Base-by-base conservation (phyloP, 768 basidiomycete species). In the Leccinellum rugosiceps region DNA sequence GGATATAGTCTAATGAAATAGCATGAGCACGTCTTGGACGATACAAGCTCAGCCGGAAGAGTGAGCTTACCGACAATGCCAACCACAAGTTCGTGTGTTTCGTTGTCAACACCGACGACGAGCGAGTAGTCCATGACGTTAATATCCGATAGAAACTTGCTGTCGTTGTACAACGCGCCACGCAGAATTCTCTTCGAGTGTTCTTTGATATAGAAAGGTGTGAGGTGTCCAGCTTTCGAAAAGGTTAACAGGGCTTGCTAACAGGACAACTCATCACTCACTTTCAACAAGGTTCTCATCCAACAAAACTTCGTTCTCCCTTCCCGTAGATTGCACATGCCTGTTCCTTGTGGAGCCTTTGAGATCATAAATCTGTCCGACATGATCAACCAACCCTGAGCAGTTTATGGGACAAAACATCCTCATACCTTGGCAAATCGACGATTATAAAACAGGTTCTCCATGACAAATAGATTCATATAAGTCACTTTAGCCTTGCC, bases 81-180 rank as follows among this genome's bases (percentile, higher is more conserved):
- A 45, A 96, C 83, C 11, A 97, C 92, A n/a, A 98, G 78, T 69
- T 99, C 94, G 53, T 92, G 88, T 58, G 84, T 89, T 56, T 81
- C 78, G 63, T 85, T 84, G 71, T 98, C 97, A n/a, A 98, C 90
- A 6, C 95, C 97, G 50, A 94, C 94, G 25, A 98, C 89, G 28
- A 99, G 74, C 3, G 94, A 97, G 71, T 99, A 99, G 73, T 99
- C 97, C 90, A 94, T 95, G 51, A 98, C 92, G 68, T 97, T 95
- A 55, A 95, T 86, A 60, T 94, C 91, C 14, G 90, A 88, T 50
- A 99, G 74, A 74, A 98, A 99, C 62, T 90, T 93, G 75, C 90
- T 96, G 71, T 99, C 97, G 63, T 96, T 98, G 76, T 83, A 93
- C 28, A 99, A 75, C 11, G 97, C 92, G 17, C 92, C 88, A 21